A percentile compares a stretch with the other conserved stretches of the same genome.
These are phyloP conservation scores for Coniochaeta sp. DNA, from an alignment of 2,329 filamentous ascomycete species.

Conservation along the genomic window DNA sequence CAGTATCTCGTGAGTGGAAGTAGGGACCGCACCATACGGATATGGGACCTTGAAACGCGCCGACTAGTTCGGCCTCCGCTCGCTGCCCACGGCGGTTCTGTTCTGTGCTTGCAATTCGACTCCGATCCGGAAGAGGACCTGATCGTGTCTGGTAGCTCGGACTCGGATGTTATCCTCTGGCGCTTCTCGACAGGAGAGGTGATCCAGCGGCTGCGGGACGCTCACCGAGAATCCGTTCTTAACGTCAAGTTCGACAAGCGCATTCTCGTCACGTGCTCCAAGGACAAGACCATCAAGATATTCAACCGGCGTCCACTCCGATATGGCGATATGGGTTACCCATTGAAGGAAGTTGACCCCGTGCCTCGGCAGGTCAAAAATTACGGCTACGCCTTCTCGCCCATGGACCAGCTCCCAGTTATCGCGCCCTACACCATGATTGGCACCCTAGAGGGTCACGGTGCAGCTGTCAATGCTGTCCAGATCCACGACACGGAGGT, in stretches of 20 bases:
- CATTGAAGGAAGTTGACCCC: constrained; percentile 31
- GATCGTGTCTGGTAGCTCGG: constrained; percentile 92
- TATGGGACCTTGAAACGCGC: constrained; percentile 82
- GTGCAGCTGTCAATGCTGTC: constrained; percentile 91
- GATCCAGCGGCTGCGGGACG: constrained; percentile 65
- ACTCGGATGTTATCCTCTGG: constrained; percentile 87
- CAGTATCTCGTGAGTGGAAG: constrained; percentile 90
- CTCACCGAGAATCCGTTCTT: constrained; percentile 84
- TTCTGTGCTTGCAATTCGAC: constrained; percentile 93
- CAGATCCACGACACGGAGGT: constrained; percentile 81
- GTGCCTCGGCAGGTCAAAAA: constrained; percentile 43
- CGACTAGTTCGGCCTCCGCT: constrained; percentile 70
- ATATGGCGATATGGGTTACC: constrained; percentile 51
- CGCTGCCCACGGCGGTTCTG: constrained; percentile 72
- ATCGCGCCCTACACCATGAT: constrained; percentile 67
- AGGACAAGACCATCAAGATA: constrained; percentile 94
- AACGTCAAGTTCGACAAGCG: constrained; percentile 89
- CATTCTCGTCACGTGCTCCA: constrained; percentile 92
- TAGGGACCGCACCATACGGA: constrained; percentile 75
- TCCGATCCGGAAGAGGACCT: constrained; percentile 79
- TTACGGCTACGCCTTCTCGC: constrained; percentile 41
- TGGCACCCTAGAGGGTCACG: constrained; percentile 73
- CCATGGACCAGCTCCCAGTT: constrained; percentile 40
- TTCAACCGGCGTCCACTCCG: constrained; percentile 75
- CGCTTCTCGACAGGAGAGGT: constrained; percentile 83